Conservation (phyloP, 495 filamentous ascomycete genomes). For the Trichoderma gamsii region DNA sequence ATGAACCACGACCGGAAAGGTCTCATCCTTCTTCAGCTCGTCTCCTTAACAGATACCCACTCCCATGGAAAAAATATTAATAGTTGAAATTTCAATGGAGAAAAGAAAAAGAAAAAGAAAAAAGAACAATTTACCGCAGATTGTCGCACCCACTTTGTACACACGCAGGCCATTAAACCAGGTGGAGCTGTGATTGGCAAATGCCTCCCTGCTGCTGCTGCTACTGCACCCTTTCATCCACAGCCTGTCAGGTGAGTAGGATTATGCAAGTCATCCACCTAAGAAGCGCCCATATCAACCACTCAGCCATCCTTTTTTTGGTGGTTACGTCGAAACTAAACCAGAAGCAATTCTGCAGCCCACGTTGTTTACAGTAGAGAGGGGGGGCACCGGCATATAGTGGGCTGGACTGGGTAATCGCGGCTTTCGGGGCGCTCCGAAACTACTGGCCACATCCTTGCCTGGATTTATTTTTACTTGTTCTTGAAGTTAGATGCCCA, state of each 20-base stretch:
- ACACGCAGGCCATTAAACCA: not conserved
- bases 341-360: not conserved
- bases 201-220: not conserved
- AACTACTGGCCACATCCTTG: not conserved
- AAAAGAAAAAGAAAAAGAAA: not conserved
- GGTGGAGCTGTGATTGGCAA: not conserved
- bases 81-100: not conserved
- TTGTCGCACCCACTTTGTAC: not conserved
- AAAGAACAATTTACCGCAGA: not conserved
- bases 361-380: not conserved
- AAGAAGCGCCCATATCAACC: not conserved
- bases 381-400: not conserved
- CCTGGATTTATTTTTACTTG: not conserved
- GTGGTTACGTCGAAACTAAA: not conserved
- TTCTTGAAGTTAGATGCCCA: not conserved
- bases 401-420: slow-evolving; percentile 1
- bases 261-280: not conserved
- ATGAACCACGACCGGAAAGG: not conserved
- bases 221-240: too few relatives aligned
- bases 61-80: not conserved
- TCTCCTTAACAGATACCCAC: too few relatives aligned
- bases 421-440: slow-evolving; percentile 7
- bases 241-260: not conserved
- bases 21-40: too few relatives aligned
- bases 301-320: not conserved